phyloP scores from a whole-genome alignment of 805 yeast species.

The Candida koratica region DNA sequence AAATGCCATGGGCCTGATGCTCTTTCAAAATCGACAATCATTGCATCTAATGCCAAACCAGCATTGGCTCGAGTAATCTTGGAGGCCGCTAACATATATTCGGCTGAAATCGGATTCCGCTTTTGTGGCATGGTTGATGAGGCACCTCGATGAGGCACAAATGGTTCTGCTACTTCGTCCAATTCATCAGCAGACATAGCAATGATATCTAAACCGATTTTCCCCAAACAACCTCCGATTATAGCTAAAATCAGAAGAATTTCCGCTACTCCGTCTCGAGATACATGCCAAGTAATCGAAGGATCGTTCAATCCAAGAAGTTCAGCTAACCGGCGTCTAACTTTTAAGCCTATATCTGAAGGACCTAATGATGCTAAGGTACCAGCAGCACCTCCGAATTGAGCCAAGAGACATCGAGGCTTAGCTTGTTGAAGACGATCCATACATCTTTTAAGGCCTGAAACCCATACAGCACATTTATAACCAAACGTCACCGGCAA shows the following conservation, averaged over 20 bases:
- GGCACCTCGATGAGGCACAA: slow-evolving; percentile 6
- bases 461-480: slow-evolving; percentile 17
- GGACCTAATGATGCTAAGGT: slow-evolving; percentile 10
- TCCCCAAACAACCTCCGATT: slow-evolving; percentile 4
- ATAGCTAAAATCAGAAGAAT: slow-evolving; percentile 2
- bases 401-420: slow-evolving; percentile 6
- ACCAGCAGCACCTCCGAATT: slow-evolving; percentile 11
- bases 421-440: slow-evolving; percentile 1
- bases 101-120: slow-evolving; percentile 6
- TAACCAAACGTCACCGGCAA: slow-evolving; percentile 34
- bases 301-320: slow-evolving; percentile 6
- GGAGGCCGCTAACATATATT: slow-evolving; percentile 7
- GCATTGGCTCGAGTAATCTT: slow-evolving; percentile 7
- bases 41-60: slow-evolving; percentile 4
- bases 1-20: slow-evolving; percentile 8
- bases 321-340: slow-evolving; percentile 4
- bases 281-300: slow-evolving; percentile 4
- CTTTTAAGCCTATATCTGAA: slow-evolving; percentile 1
- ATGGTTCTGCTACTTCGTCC: slow-evolving; percentile 6
- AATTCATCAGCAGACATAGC: slow-evolving; percentile 6
- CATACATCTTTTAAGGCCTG: slow-evolving; percentile 6
- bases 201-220: slow-evolving; percentile 6
- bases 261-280: slow-evolving; percentile 5
- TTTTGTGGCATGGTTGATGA: slow-evolving; percentile 8
- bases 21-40: slow-evolving; percentile 6